Evolutionary conservation across 306 rosid genomes (phyloP), one percentile per base, ranked within the genome.

Genomic region (Potentilla sterilis): DNA sequence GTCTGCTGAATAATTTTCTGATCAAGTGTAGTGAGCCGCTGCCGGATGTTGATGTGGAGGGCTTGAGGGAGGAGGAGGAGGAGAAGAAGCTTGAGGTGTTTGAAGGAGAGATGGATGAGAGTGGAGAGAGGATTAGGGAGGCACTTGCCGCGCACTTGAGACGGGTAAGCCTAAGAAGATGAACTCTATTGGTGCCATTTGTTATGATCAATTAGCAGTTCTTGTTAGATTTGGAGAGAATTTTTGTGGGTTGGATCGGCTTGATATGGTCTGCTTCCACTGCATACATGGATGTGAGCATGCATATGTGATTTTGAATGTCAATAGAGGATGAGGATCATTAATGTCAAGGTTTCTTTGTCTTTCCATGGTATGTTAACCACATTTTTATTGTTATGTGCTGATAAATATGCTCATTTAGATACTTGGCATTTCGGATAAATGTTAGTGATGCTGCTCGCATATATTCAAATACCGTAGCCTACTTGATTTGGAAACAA

Each of bases 1-100:
- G 97, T 76, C 76, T 93, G 86, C 86, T 93, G 84, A 97, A 93
- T 78, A 91, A 93, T 82, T 93, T 93, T 81, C 86, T 87, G n/a
- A 76, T 87, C 12, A 89, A 83, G 68, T 84, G 91, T 51, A 73
- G 88, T 2, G 96, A 91, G 77, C 81, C 83, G 0, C 46, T 73
- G 80, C 63, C 78, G 1, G 85, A 74, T 62, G 86, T 77, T 66
- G 78, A 75, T 10, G 65, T 19, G 49, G 74, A 9, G 75, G 28
- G 78, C 73, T 67, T 70, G 5, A 82, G 65, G 77, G 5, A 37
- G 5, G 85, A 58, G 63, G 77, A 55, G 77, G 5, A 37, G 5
- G 85, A 58, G 63, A 74, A 55, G 41, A 77, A 52, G 63, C 54
- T 83, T 78, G 63, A 81, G 65, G 84, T 78, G 73, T 83, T 63